phyloP scores from a whole-genome alignment of 176 grass and related monocot genomes.

The Oryza coarctata region DNA sequence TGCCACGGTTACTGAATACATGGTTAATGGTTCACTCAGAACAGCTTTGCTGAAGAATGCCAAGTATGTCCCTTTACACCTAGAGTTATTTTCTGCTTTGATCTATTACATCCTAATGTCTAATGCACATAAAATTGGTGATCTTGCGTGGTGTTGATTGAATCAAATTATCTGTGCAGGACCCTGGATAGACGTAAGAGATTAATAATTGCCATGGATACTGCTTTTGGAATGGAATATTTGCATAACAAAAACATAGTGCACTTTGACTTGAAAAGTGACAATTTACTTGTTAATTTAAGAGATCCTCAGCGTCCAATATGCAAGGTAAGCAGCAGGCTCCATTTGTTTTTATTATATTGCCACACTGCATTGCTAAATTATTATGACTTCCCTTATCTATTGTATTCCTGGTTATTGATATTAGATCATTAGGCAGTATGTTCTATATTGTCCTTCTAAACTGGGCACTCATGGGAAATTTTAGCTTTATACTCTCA shows the following conservation, averaged over 20 bases:
- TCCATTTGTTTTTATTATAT: neutral
- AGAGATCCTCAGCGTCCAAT: constrained; percentile 97
- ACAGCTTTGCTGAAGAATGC: constrained; percentile 83
- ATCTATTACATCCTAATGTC: constrained; percentile 15
- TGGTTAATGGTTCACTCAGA: constrained; percentile 98
- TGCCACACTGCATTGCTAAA: constrained; percentile 5
- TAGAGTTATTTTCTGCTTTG: constrained; percentile 4
- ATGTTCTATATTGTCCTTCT: constrained; percentile 8
- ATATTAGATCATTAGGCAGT: neutral
- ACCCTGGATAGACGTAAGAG: constrained; percentile 68
- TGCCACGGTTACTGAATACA: constrained; percentile 94
- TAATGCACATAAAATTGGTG: neutral
- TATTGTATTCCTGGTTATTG: neutral
- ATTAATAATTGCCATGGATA: constrained; percentile 96
- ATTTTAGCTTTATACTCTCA: neutral
- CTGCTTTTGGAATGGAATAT: constrained; percentile 99
- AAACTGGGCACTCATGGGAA: neutral
- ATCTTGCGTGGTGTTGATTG: constrained; percentile 4
- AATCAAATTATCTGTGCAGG: constrained; percentile 45
- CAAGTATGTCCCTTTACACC: constrained; percentile 55
- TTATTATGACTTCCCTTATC: neutral
- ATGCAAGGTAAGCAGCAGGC: constrained; percentile 72
- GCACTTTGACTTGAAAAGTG: constrained; percentile 97
- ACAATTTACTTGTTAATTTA: constrained; percentile 99
- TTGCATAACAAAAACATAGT: constrained; percentile 97